A percentile compares a stretch with the other conserved stretches of the same genome.
Conservation (phyloP, 441 rosid genomes). For the Corymbia calophylla region DNA sequence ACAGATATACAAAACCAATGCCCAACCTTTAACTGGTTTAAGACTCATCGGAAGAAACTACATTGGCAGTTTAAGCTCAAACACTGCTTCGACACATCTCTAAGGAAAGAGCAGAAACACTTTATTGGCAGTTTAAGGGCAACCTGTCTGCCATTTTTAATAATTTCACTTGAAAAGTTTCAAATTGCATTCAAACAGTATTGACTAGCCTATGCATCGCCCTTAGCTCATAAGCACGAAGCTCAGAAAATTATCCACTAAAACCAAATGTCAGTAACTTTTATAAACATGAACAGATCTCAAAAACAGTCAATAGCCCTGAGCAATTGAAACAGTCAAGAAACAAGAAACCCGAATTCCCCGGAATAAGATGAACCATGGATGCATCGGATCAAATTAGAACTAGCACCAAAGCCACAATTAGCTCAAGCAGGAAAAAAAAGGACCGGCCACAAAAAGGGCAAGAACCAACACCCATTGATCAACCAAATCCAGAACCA, state of each 20-base stretch:
- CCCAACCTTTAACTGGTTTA: neutral
- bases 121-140: neutral
- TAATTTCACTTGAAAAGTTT: neutral
- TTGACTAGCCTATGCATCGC: neutral
- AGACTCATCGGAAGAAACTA: neutral
- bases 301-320: constrained; percentile 5
- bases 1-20: neutral
- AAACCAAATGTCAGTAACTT: constrained; percentile 5
- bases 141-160: neutral
- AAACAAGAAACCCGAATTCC: neutral
- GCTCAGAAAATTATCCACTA: neutral
- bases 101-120: neutral
- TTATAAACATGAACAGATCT: constrained; percentile 26
- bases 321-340: constrained; percentile 6
- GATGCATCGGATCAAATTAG: neutral
- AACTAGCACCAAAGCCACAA: neutral
- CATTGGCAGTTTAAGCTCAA: neutral
- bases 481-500: neutral
- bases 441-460: neutral
- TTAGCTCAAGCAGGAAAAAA: neutral
- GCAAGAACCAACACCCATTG: neutral
- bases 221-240: neutral
- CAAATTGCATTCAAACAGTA: neutral
- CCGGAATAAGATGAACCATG: neutral
- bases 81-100: neutral